These are phyloP conservation scores for Diaporthe caulivora DNA, from an alignment of 2,329 filamentous ascomycete genomes.

Conservation along the genomic window DNA sequence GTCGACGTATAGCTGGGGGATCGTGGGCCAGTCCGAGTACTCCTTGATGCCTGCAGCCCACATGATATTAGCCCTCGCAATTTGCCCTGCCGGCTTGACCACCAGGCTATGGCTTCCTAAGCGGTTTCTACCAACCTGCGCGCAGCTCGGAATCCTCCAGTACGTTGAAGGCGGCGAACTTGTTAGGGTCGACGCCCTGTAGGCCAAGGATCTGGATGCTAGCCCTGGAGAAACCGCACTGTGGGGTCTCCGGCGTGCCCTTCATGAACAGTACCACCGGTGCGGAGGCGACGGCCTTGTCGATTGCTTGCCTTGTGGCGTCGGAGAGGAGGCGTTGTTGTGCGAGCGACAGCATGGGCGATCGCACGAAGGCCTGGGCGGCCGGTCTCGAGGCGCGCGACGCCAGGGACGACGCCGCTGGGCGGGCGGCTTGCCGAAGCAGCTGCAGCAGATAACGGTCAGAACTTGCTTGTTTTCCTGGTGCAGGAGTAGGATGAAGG, in stretches of 20 bases:
- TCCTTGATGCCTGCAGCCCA: conserved; percentile 86
- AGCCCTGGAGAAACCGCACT: conserved; percentile 91
- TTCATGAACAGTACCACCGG: conserved; percentile 98
- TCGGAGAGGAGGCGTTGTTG: conserved; percentile 77
- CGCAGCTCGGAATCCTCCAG: conserved; percentile 91
- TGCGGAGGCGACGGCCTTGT: conserved; percentile 87
- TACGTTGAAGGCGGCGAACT: conserved; percentile 99
- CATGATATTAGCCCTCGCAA: conserved; percentile 33
- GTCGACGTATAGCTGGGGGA: conserved; percentile 94
- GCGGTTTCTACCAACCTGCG: conserved; percentile 67
- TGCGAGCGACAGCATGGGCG: conserved; percentile 41
- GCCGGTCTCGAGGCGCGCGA: conserved; percentile 31
- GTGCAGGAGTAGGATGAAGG: neutral
- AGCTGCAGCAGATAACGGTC: conserved; percentile 18
- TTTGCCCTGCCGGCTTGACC: neutral
- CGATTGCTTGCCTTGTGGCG: conserved; percentile 84
- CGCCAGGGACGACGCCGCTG: conserved; percentile 19
- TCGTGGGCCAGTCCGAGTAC: conserved; percentile 99
- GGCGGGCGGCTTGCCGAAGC: conserved; percentile 38
- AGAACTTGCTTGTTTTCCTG: neutral
- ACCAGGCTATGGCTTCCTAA: neutral
- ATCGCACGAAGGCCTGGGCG: conserved; percentile 31
- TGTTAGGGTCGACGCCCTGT: conserved; percentile 93
- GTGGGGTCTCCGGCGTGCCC: conserved; percentile 84
- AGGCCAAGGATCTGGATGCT: conserved; percentile 94